Evolutionary conservation across 2,329 filamentous ascomycete species (phyloP).

Genomic region (Diaporthe ilicicola): DNA sequence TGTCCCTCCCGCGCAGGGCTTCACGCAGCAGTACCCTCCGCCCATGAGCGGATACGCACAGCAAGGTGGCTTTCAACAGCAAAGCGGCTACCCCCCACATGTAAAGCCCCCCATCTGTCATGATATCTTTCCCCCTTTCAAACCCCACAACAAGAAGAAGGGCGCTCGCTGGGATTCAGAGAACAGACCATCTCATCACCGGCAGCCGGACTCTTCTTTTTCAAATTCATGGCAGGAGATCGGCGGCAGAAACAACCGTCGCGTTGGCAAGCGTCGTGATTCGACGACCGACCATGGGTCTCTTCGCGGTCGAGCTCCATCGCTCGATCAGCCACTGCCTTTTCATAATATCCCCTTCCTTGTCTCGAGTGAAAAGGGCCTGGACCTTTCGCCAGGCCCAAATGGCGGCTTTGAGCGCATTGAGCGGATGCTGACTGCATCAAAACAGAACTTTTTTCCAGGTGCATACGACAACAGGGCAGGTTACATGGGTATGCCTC

Average conservation of each 20-base stretch:
- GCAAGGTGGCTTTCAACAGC: constrained; percentile 24
- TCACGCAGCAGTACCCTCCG: constrained; percentile 67
- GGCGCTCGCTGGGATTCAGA: constrained; percentile 56
- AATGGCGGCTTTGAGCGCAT: constrained; percentile 78
- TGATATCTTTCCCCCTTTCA: constrained; percentile 46
- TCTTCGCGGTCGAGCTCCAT: constrained; percentile 16
- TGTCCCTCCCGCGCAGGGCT: constrained; percentile 64
- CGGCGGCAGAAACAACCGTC: constrained; percentile 48
- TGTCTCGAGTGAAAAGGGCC: constrained; percentile 13
- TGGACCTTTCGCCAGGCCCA: constrained; percentile 70
- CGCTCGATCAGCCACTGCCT: constrained; percentile 33
- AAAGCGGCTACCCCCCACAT: constrained; percentile 63
- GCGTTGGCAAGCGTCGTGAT: constrained; percentile 56
- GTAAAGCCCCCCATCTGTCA: constrained; percentile 58
- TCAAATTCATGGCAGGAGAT: constrained; percentile 45
- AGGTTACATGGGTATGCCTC: constrained; percentile 27
- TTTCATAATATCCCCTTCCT: constrained; percentile 40
- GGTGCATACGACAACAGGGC: constrained; percentile 60
- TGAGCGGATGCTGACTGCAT: constrained; percentile 76
- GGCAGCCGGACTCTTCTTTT: constrained; percentile 48
- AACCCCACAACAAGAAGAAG: constrained; percentile 54
- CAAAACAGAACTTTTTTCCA: constrained; percentile 71
- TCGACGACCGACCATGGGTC: constrained; percentile 35
- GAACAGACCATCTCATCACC: constrained; percentile 50
- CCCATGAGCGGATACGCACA: constrained; percentile 58